phyloP scores from a whole-genome alignment of 2,329 filamentous ascomycete genomes.

The Penicillium sp. region DNA sequence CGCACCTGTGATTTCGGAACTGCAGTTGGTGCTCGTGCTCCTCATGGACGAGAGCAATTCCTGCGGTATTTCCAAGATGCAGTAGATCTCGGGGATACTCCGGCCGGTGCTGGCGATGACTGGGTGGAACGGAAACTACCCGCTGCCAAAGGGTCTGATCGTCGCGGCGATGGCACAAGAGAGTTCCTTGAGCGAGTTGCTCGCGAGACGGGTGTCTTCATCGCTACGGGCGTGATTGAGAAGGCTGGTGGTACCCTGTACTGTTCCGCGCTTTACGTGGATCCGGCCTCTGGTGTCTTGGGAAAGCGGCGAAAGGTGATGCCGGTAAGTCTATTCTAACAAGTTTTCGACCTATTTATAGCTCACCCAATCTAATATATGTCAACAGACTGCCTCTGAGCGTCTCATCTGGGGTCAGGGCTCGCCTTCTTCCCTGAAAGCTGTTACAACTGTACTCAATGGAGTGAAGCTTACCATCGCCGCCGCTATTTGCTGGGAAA shows the following conservation, averaged over 20 bases:
- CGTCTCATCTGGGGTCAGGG: constrained; percentile 90
- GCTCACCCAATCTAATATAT: neutral
- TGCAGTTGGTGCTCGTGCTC: constrained; percentile 71
- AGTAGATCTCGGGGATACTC: constrained; percentile 84
- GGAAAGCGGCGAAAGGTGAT: constrained; percentile 93
- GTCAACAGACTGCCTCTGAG: constrained; percentile 73
- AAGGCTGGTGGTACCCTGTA: constrained; percentile 81
- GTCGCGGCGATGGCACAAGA: constrained; percentile 74
- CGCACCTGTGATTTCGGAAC: constrained; percentile 79
- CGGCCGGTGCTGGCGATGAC: constrained; percentile 68
- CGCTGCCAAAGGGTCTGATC: constrained; percentile 56
- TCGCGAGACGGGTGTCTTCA: constrained; percentile 76
- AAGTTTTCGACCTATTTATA: neutral
- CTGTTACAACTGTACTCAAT: constrained; percentile 78
- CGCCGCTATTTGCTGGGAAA: constrained; percentile 95
- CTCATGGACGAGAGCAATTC: constrained; percentile 79
- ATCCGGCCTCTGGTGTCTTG: constrained; percentile 72
- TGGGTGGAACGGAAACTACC: constrained; percentile 72
- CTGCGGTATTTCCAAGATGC: constrained; percentile 78
- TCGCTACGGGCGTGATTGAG: constrained; percentile 82
- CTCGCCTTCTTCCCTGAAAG: constrained; percentile 75
- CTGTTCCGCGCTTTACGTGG: constrained; percentile 82
- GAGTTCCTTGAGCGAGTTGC: constrained; percentile 81
- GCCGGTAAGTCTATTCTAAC: constrained; percentile 64
- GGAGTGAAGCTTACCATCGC: constrained; percentile 81